Percentiles rank a stretch among this genome's conserved stretches.
Evolutionary conservation across 768 basidiomycete species (phyloP).

Genomic region (Cystofilobasidium capitatum): DNA sequence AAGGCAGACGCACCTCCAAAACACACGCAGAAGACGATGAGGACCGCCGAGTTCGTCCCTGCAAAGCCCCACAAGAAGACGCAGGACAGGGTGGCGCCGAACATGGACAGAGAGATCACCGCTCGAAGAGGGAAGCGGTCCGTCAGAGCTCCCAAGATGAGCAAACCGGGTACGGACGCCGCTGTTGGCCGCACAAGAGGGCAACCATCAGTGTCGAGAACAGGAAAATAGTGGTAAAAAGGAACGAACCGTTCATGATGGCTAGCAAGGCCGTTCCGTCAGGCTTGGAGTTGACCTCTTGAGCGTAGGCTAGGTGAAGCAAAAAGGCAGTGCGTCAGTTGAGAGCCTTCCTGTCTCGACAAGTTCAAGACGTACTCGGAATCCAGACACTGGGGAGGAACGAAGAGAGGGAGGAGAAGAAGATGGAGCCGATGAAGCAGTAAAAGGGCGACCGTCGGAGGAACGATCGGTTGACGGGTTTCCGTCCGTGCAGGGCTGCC

Average conservation of each 20-base stretch:
- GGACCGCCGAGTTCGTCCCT: constrained; percentile 24
- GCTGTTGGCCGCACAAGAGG: constrained; percentile 27
- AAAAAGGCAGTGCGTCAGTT: no score
- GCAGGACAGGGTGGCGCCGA: constrained; percentile 32
- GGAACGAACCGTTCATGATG: constrained; percentile 33
- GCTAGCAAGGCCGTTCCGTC: constrained; percentile 34
- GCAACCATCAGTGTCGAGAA: neutral
- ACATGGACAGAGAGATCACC: constrained; percentile 32
- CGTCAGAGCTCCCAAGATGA: constrained; percentile 33
- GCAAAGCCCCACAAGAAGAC: constrained; percentile 38
- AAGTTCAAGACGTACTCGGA: constrained; percentile 27
- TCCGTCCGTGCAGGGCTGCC: neutral
- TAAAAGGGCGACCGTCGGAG: constrained; percentile 27
- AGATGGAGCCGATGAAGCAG: constrained; percentile 29
- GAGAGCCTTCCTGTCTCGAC: no score
- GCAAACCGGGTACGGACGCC: constrained; percentile 33
- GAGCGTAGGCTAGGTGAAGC: no score
- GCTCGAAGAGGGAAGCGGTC: constrained; percentile 31
- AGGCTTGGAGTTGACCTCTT: constrained; percentile 31
- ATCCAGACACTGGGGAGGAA: constrained; percentile 36
- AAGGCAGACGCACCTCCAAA: constrained; percentile 33
- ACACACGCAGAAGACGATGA: constrained; percentile 32
- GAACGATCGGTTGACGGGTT: neutral
- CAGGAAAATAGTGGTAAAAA: neutral
- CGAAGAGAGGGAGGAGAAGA: constrained; percentile 33